These are phyloP conservation scores for Entomortierella parvispora DNA, from an alignment of 192 early-diverging fungal species.

Conservation along the genomic window DNA sequence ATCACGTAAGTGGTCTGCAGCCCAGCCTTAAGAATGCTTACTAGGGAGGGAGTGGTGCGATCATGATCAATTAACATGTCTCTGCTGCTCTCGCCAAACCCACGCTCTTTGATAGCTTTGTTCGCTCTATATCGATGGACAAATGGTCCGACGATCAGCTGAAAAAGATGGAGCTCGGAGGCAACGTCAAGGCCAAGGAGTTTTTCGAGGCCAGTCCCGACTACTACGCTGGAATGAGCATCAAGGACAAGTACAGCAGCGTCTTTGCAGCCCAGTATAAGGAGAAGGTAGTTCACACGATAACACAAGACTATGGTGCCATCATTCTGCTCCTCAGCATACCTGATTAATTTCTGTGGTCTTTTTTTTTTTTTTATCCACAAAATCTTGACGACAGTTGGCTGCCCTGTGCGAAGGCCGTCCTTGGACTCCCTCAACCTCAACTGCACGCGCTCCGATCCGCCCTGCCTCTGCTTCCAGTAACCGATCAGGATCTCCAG, in stretches of 20 bases:
- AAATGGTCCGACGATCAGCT: constrained; percentile 96
- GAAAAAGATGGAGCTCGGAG: constrained; percentile 93
- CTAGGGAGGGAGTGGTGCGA: background rate
- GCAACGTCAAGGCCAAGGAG: constrained; percentile 84
- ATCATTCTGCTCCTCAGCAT: background rate
- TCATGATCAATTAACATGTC: background rate
- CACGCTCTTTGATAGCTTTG: constrained; percentile 72
- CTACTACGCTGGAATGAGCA: constrained; percentile 76
- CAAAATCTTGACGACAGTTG: constrained; percentile 50
- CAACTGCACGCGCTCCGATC: constrained; percentile 35
- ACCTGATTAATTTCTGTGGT: background rate
- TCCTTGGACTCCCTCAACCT: constrained; percentile 62
- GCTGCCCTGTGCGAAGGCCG: constrained; percentile 68
- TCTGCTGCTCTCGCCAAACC: background rate
- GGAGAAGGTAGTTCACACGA: constrained; percentile 74
- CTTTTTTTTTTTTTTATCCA: background rate
- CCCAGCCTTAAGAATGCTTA: background rate
- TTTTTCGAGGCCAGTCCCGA: constrained; percentile 89
- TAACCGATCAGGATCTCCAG: constrained; percentile 36
- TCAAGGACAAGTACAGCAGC: constrained; percentile 89
- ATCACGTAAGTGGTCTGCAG: constrained; percentile 60
- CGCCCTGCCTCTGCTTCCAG: constrained; percentile 42
- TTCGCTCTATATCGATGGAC: constrained; percentile 99
- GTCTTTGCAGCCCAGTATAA: constrained; percentile 87
- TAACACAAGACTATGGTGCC: background rate